Base-by-base conservation (phyloP, 2,329 filamentous ascomycete species). In the Westerdykella sp. region DNA sequence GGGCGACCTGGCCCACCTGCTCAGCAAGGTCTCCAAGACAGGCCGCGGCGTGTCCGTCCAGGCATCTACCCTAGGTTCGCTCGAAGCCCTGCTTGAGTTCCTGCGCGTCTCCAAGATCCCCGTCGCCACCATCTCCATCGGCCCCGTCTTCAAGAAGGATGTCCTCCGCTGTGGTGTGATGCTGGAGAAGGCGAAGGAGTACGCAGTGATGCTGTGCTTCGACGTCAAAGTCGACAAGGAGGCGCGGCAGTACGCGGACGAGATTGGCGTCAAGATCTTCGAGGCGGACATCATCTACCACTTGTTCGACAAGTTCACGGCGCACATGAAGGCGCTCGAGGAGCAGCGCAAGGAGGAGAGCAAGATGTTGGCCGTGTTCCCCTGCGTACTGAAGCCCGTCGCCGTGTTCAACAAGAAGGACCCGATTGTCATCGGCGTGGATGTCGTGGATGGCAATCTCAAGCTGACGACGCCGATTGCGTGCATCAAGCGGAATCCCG, bases 151-250 rank as follows among this genome's bases (percentile, higher is more conserved):
- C 80, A 96, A 96, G 76, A 87, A 93, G 60, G 93, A 98, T 69
- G 87, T 98, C 42, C 93, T 97, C 79, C 90, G 81, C 78, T 87
- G 74, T 1, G 90, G 88, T 62, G 85, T 87, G 55, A 98, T 98
- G 93, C 69, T 97, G 60, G 93, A 98, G 71, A 97, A 96, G 73
- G 79, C 84, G 13, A 88, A 88, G 54, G 90, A 98, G 65, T 94
- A 84, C 57, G 93, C 93, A n/a, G 87, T 97, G 65, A 98, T 98
- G 93, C 82, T 98, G 40, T 97, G 93, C 69, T 98, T 98, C 77
- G 94, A 98, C 67, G 93, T 98, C 71, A 97, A 96, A 74, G 87
- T 98, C 13, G 93, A 98, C 72, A 97, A 95, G 69, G 93, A 98
- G 65, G 93, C 93, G 1, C 82, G 85, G 53, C 77, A 80, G 9